Base-by-base conservation (phyloP, 495 filamentous ascomycete species). In the Penicillium robsamsonii region DNA sequence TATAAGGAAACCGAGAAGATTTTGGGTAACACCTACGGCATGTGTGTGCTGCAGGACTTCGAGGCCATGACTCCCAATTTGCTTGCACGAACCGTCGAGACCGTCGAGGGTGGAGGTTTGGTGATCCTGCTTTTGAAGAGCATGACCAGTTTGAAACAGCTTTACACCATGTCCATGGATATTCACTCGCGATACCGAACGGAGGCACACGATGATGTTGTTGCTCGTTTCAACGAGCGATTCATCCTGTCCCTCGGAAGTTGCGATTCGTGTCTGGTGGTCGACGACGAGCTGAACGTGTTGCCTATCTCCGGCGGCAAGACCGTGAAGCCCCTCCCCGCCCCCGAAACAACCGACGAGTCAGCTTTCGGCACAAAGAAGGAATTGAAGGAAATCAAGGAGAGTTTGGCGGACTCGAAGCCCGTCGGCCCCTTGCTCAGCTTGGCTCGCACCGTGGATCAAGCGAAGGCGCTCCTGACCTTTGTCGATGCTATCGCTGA, bases 1-100 rank as follows among this genome's bases (percentile, higher is more conserved):
- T 99, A 99, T 79, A 99, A 99, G 75, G 95, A 99, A 74, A 97
- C 95, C n/a, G 95, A 99, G 57, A 96, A 96, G 78, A 97, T 99
- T 67, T 73, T 99, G 38, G 95, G 95, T 61, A 96, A 97, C 72
- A 99, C 95, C 30, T 99, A 93, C 69, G 94, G 95, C 60, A 97
- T 97, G 89, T 96, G 92, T 69, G 94, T 97, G 59, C 76, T 99
- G 53, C 95, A 99, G 67, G 95, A 99, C 58, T 99, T 99, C 63
- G 95, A 99, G 68, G 95, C 92, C 25, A 86, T 99, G 56, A 99
- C 94, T 6, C 95, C 95, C 27, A 99, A 99, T 66, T 79, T 97
- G 55, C 82, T 99, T 20, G 95, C 95, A 2, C 80, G 93, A 43
- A 97, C 94, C 4, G 89, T 99, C 61, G 95, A 99, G 72, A 97